Conservation (phyloP, 768 basidiomycete species). For the Hebeloma cylindrosporum region DNA sequence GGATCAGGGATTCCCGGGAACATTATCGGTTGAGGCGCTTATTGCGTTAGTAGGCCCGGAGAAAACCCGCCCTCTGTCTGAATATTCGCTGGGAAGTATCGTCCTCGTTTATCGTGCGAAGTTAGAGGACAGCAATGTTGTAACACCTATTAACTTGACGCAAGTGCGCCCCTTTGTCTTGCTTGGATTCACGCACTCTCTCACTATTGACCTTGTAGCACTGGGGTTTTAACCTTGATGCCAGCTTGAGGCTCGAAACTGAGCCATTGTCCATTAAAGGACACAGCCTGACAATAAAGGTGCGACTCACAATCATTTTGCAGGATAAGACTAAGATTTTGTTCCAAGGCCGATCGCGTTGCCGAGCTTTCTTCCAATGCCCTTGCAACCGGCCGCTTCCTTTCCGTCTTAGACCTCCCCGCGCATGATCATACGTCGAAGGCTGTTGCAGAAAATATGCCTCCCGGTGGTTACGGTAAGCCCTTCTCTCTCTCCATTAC, state of each 20-base stretch:
- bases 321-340: neutral
- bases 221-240: slow-evolving; percentile 83
- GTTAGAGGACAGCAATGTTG: slow-evolving; percentile 48
- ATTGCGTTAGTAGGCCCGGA: slow-evolving; percentile 45
- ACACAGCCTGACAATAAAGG: slow-evolving; percentile 45
- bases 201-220: slow-evolving; percentile 43
- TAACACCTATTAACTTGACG: slow-evolving; percentile 76
- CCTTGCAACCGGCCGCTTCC: slow-evolving; percentile 54
- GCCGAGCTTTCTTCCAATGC: slow-evolving; percentile 49
- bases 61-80: slow-evolving; percentile 20
- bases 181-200: slow-evolving; percentile 1
- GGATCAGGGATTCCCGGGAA: slow-evolving; percentile 72
- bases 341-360: slow-evolving; percentile 49
- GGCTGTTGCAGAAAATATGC: slow-evolving; percentile 57
- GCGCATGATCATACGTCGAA: slow-evolving; percentile 51
- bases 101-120: slow-evolving; percentile 70
- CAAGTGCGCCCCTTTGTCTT: slow-evolving; percentile 46
- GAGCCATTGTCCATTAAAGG: slow-evolving; percentile 51
- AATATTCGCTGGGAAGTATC: slow-evolving; percentile 61
- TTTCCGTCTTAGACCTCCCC: slow-evolving; percentile 44
- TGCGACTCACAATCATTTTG: slow-evolving; percentile 11
- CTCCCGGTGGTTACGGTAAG: slow-evolving; percentile 61
- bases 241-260: slow-evolving; percentile 49
- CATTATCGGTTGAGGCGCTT: slow-evolving; percentile 57
- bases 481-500: neutral